Evolutionary conservation across 306 rosid species (phyloP).

Genomic region (Prunus campanulata): DNA sequence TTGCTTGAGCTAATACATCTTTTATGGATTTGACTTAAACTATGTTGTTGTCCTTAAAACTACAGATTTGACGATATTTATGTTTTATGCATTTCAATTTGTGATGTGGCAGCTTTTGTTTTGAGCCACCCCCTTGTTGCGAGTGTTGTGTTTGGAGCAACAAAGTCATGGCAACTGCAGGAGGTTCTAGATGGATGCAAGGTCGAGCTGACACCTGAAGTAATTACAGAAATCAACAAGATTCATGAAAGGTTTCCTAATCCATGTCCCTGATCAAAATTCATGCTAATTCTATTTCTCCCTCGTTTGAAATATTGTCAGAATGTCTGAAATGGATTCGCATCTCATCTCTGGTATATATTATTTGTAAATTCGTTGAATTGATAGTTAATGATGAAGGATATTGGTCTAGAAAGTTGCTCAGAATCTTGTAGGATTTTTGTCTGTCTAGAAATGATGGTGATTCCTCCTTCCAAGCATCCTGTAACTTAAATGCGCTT

Average conservation of each 20-base stretch:
- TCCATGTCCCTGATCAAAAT: constrained; percentile 66
- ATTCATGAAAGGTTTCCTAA: constrained; percentile 72
- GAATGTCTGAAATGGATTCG: neutral
- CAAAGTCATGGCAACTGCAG: constrained; percentile 73
- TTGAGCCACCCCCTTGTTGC: constrained; percentile 86
- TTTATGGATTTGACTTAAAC: neutral
- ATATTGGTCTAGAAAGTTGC: neutral
- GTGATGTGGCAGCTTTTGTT: constrained; percentile 69
- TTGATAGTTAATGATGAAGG: neutral
- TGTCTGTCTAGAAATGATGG: neutral
- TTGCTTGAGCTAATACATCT: neutral
- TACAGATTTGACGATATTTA: neutral
- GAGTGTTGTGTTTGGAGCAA: constrained; percentile 78
- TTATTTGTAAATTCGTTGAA: neutral
- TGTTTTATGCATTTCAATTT: neutral
- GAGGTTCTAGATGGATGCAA: constrained; percentile 59
- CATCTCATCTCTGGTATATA: neutral
- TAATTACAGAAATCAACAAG: constrained; percentile 55
- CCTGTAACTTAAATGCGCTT: neutral
- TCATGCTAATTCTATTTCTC: neutral
- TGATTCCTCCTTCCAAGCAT: neutral
- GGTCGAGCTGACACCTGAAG: constrained; percentile 55
- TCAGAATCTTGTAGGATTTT: neutral
- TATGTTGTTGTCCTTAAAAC: neutral
- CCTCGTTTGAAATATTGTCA: neutral